Base-by-base conservation (phyloP, 2,329 filamentous ascomycete genomes). In the Monilinia vaccinii-corymbosi region DNA sequence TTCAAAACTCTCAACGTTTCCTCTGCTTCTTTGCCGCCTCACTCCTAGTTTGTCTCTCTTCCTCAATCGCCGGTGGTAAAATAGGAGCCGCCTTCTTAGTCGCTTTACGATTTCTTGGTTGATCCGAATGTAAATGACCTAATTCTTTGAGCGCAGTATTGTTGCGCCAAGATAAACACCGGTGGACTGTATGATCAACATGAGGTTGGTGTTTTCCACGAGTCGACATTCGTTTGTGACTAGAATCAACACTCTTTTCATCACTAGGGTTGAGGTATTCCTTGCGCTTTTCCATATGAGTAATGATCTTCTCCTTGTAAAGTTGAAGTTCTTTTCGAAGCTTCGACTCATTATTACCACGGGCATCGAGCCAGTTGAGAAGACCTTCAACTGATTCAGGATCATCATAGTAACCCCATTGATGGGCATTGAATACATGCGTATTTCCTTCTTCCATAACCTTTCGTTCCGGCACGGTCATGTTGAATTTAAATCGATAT, bases 381-480 rank as follows among this genome's bases (percentile, higher is more conserved):
- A 99, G 80, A 56, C 81, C 82, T 63, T 94, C 89, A 6, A 99
- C 75, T 42, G 89, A 81, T 52, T 87, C 84, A 0, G 89, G 84
- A 13, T 94, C 88, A 42, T 93, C 89, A 68, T 91, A 91, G 75
- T 90, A 99, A 13, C 89, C 94, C 92, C 94, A 99, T 73, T 97
- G 88, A 14, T 77, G 76, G 2, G 93, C 90, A 56, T 81, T 86
- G 61, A 82, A 84, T 3, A 97, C 83, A 67, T 86, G 88, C 0
- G 91, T 95, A 0, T 80, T 73, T 7, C 91, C 92, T 75, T 99
- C 94, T 72, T 99, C 94, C 61, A 81, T 78, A 68, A 84, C 82
- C 75, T 96, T 96, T 61, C 94, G 87, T 73, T 97, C 88, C 0
- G 86, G 84, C 1, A 96, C 85, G 1, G 89, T 96, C 77, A 92